Percentiles rank a stretch among this genome's conserved stretches.
phyloP scores from a whole-genome alignment of 1,139 yeast genomes.

The Candida buenavistaensis region DNA sequence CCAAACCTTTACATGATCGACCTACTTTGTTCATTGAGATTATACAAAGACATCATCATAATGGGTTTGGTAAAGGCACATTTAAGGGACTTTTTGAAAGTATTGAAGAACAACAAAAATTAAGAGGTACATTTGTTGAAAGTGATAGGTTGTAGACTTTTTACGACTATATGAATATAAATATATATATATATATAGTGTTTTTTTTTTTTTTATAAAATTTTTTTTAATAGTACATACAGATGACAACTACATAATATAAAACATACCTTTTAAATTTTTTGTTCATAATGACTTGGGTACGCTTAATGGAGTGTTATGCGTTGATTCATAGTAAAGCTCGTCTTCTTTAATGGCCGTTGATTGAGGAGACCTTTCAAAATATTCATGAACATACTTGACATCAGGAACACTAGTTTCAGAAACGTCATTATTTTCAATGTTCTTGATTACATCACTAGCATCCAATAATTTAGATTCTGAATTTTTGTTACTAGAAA shows the following conservation, averaged over 20 bases:
- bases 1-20: slow-evolving; percentile 72
- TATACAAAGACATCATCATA: slow-evolving; percentile 75
- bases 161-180: too few species aligned
- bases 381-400: slow-evolving; percentile 11
- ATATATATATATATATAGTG: too few species aligned
- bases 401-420: slow-evolving; percentile 4
- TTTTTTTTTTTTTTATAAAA: not conserved
- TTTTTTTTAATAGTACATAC: not conserved
- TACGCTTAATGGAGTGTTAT: slow-evolving; percentile 11
- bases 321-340: slow-evolving; percentile 10
- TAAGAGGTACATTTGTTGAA: slow-evolving; percentile 47
- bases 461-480: slow-evolving; percentile 6
- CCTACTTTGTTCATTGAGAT: slow-evolving; percentile 82
- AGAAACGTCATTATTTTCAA: slow-evolving; percentile 3
- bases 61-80: slow-evolving; percentile 88
- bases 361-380: slow-evolving; percentile 10
- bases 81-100: slow-evolving; percentile 79
- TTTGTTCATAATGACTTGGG: slow-evolving; percentile 9
- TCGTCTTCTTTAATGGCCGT: slow-evolving; percentile 10
- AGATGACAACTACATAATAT: too few species aligned
- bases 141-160: too few species aligned
- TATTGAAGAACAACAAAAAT: slow-evolving; percentile 62
- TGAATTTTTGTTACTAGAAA: slow-evolving; percentile 1
- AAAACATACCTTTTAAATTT: too few species aligned
- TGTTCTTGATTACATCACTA: slow-evolving; percentile 1